Evolutionary conservation across 371 early-diverging fungal genomes (phyloP), one percentile per base, ranked within the genome.

Genomic region (Lichtheimia ramosa): DNA sequence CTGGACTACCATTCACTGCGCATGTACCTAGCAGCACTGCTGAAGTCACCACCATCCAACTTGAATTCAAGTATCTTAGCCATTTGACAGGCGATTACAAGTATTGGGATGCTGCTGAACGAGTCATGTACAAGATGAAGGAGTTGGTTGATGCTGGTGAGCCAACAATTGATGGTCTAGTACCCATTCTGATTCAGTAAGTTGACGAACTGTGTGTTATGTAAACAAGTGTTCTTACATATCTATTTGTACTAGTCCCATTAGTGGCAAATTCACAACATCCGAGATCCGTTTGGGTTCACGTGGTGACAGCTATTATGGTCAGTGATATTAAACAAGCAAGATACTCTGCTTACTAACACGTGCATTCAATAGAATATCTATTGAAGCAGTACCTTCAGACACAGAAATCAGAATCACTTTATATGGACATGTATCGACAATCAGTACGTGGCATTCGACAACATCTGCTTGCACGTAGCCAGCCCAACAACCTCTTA

Each of bases 221-320:
- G 28, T 28, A 1, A 5, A 34, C 10, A 6, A 6, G 10, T 8
- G 34, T 10, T 34, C 34, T 8, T 34, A 10, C 34, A 34, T 34
- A 34, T 34, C 34, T 34, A 34, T 34, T 34, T 34, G 34, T 34
- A 34, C 5, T 61, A 80, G 80, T 27, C 70, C 80, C 21, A 61
- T 55, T 13, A 54, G 65, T 58, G 77, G 83, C 51, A 61, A 42
- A 21, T 90, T 82, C 60, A 71, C 68, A 13, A 84, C 83, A 0
- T 58, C 65, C 24, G 81, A 81, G 48, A 84, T 87, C 16, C 78
- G 86, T 3, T 65, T 95, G 18, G 96, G 98, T 5, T 88, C 91
- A 3, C 78, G 86, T 14, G 94, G 94, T 0, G 96, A 97, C 63
- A 92, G 92, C 61, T 97, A 94, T 71, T 97, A 96, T 79, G 88